Conservation (phyloP, 192 early-diverging fungal species). For the Coemansia sp. region DNA sequence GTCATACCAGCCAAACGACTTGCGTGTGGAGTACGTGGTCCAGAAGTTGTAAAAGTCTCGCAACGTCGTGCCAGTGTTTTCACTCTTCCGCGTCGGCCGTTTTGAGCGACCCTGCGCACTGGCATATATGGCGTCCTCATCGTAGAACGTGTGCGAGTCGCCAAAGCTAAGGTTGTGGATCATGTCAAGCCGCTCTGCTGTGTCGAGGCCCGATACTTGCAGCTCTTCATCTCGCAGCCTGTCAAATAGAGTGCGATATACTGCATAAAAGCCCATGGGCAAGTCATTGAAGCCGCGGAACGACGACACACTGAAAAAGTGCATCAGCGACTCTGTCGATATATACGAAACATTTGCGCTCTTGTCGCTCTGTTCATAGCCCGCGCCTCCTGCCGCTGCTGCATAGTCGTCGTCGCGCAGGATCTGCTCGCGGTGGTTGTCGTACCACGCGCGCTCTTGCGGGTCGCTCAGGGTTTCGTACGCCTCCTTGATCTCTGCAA, state of each 20-base stretch:
- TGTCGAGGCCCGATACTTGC: constrained; percentile 22
- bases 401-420: constrained; percentile 70
- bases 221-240: constrained; percentile 81
- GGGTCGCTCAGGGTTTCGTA: constrained; percentile 93
- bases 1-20: constrained; percentile 95
- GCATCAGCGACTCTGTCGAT: constrained; percentile 68
- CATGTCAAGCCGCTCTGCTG: constrained; percentile 28
- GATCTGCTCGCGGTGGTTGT: constrained; percentile 91
- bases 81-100: constrained; percentile 8
- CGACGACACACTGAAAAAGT: constrained; percentile 73
- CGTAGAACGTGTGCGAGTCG: constrained; percentile 64
- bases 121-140: constrained; percentile 58
- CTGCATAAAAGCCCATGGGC: constrained; percentile 74
- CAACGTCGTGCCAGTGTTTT: constrained; percentile 41
- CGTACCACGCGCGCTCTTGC: constrained; percentile 96
- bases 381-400: constrained; percentile 41
- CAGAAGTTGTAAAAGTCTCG: constrained; percentile 82
- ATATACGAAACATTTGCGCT: constrained; percentile 43
- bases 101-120: constrained; percentile 9
- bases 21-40: constrained; percentile 76
- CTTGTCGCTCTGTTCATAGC: constrained; percentile 54
- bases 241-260: constrained; percentile 80
- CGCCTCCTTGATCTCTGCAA: constrained; percentile 89
- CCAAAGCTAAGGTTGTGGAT: constrained; percentile 69
- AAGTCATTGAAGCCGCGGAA: constrained; percentile 76